Evolutionary conservation across 2,329 filamentous ascomycete genomes (phyloP), one percentile per base, ranked within the genome.

Genomic region (Elsinoe arachidis): DNA sequence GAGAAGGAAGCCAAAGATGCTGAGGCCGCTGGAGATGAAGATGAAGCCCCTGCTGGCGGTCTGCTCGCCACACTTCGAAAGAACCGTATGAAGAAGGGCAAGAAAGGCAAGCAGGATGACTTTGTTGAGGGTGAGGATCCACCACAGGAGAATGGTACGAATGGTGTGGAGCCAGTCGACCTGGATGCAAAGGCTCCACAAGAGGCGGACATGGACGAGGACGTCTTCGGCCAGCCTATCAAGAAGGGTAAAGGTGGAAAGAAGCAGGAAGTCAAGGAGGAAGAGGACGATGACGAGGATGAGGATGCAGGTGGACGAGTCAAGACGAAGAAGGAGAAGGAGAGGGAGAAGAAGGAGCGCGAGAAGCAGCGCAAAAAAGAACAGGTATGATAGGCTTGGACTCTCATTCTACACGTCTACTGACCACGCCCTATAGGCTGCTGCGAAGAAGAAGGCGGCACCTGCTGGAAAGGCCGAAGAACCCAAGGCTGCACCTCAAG

Each of bases 361-460:
- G 93, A 99, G 78, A 99, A 99, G 83, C 88, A 93, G 76, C 82
- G 91, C 64, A 99, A 99, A 78, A 99, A 91, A 83, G 93, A 99
- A 74, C 87, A 97, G 82, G 90, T 93, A 72, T 58, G 77, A 69
- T 38, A 12, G 15, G 5, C 9, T 57, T 34, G 35, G n/a, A 12
- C 15, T 17, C 51, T 14, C 54, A 26, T 38, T n/a, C 11, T 33
- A 21, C 38, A 7, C 1, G 14, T 53, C 23, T 21, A 21, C 38
- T 34, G 17, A 15, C 34, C 44, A n/a, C 30, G 59, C 26, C 7
- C 2, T 9, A 59, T 64, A 87, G 86, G 89, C 90, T 63, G 84
- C 68, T n/a, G 62, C 87, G 26, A 90, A 91, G 77, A 95, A 95
- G 80, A 95, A 93, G 76, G 74, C 79, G 30, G 67, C 74, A 12